Conservation (phyloP, 495 filamentous ascomycete genomes). For the Penicillium waksmanii region DNA sequence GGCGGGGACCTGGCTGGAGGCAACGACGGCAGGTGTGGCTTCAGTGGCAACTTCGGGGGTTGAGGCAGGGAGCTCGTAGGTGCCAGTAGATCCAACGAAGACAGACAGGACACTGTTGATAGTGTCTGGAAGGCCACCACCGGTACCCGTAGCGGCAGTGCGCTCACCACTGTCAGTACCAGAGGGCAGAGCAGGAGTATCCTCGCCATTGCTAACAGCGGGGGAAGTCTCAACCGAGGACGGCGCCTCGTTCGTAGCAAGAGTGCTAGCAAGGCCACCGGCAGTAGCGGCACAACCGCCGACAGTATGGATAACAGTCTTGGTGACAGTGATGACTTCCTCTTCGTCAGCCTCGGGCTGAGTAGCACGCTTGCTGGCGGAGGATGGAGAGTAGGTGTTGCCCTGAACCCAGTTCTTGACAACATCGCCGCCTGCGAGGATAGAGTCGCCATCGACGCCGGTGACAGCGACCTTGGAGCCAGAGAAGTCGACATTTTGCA, state of each 20-base stretch:
- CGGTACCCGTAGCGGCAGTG: not conserved
- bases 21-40: slow-evolving; percentile 7
- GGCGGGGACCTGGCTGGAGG: slow-evolving; percentile 8
- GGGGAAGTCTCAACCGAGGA: slow-evolving; percentile 4
- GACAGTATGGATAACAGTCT: slow-evolving; percentile 35
- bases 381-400: slow-evolving; percentile 59
- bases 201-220: slow-evolving; percentile 3
- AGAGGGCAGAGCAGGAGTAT: slow-evolving; percentile 13
- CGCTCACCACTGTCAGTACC: slow-evolving; percentile 11
- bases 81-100: slow-evolving; percentile 11
- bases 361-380: slow-evolving; percentile 33
- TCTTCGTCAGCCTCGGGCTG: slow-evolving; percentile 9
- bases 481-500: slow-evolving; percentile 85
- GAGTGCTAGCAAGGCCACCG: slow-evolving; percentile 5
- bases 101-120: slow-evolving; percentile 22
- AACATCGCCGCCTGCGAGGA: slow-evolving; percentile 72
- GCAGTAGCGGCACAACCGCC: slow-evolving; percentile 19
- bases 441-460: slow-evolving; percentile 51
- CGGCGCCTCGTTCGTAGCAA: slow-evolving; percentile 16
- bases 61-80: slow-evolving; percentile 10
- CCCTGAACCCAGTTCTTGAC: slow-evolving; percentile 78
- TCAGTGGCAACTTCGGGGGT: slow-evolving; percentile 8
- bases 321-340: slow-evolving; percentile 29
- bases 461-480: slow-evolving; percentile 59
- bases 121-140: slow-evolving; percentile 17